Evolutionary conservation across 441 rosid species (phyloP).

Genomic region (Geranium incanum): DNA sequence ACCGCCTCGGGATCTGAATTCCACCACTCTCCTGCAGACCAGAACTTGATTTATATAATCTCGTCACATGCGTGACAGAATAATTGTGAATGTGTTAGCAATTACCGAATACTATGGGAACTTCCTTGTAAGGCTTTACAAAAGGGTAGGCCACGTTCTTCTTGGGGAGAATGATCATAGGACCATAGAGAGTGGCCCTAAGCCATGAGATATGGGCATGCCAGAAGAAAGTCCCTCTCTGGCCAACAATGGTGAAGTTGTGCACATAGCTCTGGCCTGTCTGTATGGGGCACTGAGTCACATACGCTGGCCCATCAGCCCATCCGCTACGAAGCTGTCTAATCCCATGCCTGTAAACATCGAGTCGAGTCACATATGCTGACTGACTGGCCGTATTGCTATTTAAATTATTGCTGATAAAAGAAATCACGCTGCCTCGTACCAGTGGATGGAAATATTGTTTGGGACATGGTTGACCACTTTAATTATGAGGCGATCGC

Average conservation of each 20-base stretch:
- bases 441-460: slow-evolving; percentile 65
- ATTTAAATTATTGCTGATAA: no score
- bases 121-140: slow-evolving; percentile 37
- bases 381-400: no score
- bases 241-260: slow-evolving; percentile 47
- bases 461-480: slow-evolving; percentile 53
- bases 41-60: background rate
- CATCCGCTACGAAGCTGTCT: slow-evolving; percentile 49
- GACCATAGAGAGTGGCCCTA: slow-evolving; percentile 45
- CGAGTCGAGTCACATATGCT: no score
- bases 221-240: slow-evolving; percentile 59
- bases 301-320: slow-evolving; percentile 54
- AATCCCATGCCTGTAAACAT: slow-evolving; percentile 39
- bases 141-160: slow-evolving; percentile 37
- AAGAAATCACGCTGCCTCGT: background rate
- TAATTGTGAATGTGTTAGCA: no score
- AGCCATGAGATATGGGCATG: slow-evolving; percentile 52
- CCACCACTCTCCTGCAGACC: slow-evolving; percentile 49
- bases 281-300: slow-evolving; percentile 57
- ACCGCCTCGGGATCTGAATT: slow-evolving; percentile 39
- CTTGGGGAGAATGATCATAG: slow-evolving; percentile 40
- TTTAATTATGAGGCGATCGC: slow-evolving; percentile 48
- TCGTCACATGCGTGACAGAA: no score
- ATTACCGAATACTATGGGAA: slow-evolving; percentile 23
- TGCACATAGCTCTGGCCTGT: slow-evolving; percentile 43